phyloP scores from a whole-genome alignment of 2,329 filamentous ascomycete species.

The Venturia effusa region DNA sequence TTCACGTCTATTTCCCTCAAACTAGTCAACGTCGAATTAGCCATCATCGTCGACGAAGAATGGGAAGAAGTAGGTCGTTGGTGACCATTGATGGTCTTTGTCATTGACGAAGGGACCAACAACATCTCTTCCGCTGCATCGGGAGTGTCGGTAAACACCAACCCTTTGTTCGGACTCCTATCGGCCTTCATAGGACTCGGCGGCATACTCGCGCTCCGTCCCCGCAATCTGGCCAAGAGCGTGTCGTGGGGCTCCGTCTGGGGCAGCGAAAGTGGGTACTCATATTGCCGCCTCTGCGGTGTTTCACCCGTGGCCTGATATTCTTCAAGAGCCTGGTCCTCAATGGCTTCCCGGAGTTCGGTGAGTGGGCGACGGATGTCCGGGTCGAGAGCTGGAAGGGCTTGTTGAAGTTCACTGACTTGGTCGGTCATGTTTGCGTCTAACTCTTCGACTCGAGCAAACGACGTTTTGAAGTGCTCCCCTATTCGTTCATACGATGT shows the following conservation, averaged over 20 bases:
- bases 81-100: conserved; percentile 19
- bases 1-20: conserved; percentile 41
- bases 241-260: conserved; percentile 56
- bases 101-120: conserved; percentile 12
- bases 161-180: conserved; percentile 29
- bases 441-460: conserved; percentile 57
- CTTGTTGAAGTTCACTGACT: conserved; percentile 41
- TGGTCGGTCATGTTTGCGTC: conserved; percentile 49
- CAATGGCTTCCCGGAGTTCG: conserved; percentile 60
- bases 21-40: conserved; percentile 17
- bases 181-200: conserved; percentile 29
- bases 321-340: conserved; percentile 56
- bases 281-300: conserved; percentile 69
- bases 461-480: conserved; percentile 57
- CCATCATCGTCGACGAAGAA: conserved; percentile 10
- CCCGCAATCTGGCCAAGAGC: conserved; percentile 42
- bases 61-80: conserved; percentile 16
- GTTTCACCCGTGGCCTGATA: conserved; percentile 81
- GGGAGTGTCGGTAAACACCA: conserved; percentile 17
- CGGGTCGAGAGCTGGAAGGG: conserved; percentile 49
- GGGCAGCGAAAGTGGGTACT: conserved; percentile 69
- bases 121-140: background rate
- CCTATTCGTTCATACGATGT: conserved; percentile 63
- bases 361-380: conserved; percentile 58
- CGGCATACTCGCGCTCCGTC: conserved; percentile 16